A percentile compares a stretch with the other conserved stretches of the same genome.
These are phyloP conservation scores for Cystobasidium onofrii DNA, from an alignment of 768 basidiomycete species.

Conservation along the genomic window DNA sequence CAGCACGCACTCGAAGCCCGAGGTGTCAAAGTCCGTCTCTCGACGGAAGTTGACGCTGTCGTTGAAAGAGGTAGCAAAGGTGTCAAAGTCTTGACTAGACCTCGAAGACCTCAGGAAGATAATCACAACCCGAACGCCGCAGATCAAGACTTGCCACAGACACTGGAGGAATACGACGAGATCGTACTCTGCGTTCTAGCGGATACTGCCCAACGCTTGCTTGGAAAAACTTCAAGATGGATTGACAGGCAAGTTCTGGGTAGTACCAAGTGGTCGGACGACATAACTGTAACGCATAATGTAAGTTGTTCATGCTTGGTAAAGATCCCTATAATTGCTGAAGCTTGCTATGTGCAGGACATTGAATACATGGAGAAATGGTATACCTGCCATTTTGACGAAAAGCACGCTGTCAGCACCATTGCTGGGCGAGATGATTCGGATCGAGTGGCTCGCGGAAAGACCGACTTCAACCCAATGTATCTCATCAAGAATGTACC, in stretches of 20 bases:
- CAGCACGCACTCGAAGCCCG: constrained; percentile 43
- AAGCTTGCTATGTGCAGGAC: no score
- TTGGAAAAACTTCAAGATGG: constrained; percentile 45
- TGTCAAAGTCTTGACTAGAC: constrained; percentile 44
- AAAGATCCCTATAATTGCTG: no score
- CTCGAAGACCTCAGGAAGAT: constrained; percentile 44
- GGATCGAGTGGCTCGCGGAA: constrained; percentile 42
- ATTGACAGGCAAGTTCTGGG: constrained; percentile 47
- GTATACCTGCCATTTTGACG: constrained; percentile 45
- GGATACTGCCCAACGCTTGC: constrained; percentile 46
- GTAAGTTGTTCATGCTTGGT: constrained; percentile 1
- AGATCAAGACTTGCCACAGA: constrained; percentile 45
- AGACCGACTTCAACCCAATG: constrained; percentile 48
- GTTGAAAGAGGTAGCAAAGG: constrained; percentile 41
- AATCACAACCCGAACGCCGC: constrained; percentile 45
- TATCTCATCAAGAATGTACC: constrained; percentile 48
- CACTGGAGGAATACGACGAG: constrained; percentile 47
- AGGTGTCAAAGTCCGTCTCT: constrained; percentile 47
- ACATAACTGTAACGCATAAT: constrained; percentile 48
- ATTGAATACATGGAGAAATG: constrained; percentile 47
- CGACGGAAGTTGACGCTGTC: constrained; percentile 45
- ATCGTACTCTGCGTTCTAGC: constrained; percentile 47
- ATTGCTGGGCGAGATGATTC: constrained; percentile 47
- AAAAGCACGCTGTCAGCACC: constrained; percentile 41
- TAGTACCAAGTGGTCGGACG: constrained; percentile 47